These are phyloP conservation scores for Talaromyces sp. DNA, from an alignment of 2,329 filamentous ascomycete species.

Conservation along the genomic window DNA sequence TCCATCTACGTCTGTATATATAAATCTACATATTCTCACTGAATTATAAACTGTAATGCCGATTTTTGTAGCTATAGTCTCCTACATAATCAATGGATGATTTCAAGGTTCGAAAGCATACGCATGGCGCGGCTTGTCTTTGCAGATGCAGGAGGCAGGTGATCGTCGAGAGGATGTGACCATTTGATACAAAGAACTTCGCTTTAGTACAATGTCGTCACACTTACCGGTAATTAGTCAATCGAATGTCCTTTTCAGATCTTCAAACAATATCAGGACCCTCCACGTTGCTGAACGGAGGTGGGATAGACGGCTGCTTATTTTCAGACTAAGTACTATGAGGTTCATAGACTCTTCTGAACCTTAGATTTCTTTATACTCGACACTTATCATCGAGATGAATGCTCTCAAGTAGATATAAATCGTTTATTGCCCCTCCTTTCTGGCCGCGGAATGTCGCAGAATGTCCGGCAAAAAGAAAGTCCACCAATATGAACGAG, in stretches of 20 bases:
- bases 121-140: not conserved
- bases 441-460: conserved; percentile 2
- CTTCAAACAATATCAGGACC: not conserved
- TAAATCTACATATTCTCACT: no score
- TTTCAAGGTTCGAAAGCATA: no score
- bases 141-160: not conserved
- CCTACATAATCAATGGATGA: no score
- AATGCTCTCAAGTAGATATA: not conserved
- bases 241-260: not conserved
- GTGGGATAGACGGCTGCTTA: not conserved
- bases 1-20: no score
- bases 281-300: not conserved
- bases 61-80: no score
- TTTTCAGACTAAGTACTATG: not conserved
- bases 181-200: not conserved
- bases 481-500: conserved; percentile 11
- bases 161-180: not conserved
- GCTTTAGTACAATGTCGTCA: not conserved
- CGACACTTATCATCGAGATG: not conserved
- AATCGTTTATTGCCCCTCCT: not conserved
- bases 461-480: conserved; percentile 7
- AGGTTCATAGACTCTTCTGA: not conserved
- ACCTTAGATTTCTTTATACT: not conserved
- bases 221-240: not conserved
- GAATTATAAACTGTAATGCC: no score